Conservation (phyloP, 208 protist species). For the Naegleria gruberi region DNA sequence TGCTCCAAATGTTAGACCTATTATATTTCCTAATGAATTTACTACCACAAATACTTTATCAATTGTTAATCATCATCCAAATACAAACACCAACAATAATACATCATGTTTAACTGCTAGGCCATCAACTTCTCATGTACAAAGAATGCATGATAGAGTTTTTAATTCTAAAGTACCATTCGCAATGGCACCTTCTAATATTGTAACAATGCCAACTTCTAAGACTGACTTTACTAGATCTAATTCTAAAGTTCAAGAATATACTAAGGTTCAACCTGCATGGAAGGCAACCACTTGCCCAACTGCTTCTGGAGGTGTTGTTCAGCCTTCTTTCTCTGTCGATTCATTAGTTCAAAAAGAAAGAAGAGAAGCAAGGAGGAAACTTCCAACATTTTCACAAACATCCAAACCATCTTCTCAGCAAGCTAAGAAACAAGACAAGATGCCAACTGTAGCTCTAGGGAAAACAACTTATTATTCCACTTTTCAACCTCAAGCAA, state of each 20-base stretch:
- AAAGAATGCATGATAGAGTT: background rate
- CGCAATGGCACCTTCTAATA: background rate
- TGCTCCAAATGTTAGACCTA: background rate
- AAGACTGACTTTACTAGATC: background rate
- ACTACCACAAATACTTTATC: background rate
- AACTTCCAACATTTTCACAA: background rate
- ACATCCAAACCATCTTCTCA: background rate
- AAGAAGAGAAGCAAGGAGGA: background rate
- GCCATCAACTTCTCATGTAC: background rate
- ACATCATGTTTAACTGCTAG: background rate
- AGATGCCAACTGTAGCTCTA: background rate
- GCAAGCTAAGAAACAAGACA: no score
- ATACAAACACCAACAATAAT: background rate
- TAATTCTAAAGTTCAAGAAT: background rate
- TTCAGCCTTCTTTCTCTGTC: background rate
- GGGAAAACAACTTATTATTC: background rate
- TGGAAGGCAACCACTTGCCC: background rate
- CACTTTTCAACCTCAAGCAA: background rate
- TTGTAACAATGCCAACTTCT: background rate
- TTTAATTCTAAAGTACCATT: background rate
- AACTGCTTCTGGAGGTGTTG: background rate
- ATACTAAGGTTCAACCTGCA: background rate
- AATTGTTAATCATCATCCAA: no score
- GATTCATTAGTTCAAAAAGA: background rate
- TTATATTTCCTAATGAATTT: background rate